phyloP scores from a whole-genome alignment of 2,329 filamentous ascomycete genomes.

The Epichloe coenophiala region DNA sequence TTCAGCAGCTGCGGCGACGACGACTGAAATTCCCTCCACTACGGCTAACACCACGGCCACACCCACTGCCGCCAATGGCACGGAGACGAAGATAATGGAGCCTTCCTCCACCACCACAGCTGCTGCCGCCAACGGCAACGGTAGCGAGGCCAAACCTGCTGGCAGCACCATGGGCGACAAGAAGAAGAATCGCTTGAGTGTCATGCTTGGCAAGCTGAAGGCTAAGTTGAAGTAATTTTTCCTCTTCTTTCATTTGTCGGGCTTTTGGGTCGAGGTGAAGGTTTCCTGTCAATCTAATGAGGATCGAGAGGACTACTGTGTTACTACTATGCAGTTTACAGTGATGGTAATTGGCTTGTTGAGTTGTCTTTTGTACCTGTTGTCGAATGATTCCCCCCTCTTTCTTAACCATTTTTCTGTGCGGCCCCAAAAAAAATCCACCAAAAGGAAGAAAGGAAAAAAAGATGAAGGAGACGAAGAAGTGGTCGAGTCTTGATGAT shows the following conservation, averaged over 20 bases:
- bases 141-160: slow-evolving; percentile 9
- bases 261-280: slow-evolving; percentile 9
- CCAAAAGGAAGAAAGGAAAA: background rate
- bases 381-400: slow-evolving; percentile 25
- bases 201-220: slow-evolving; percentile 46
- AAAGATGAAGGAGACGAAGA: background rate
- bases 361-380: slow-evolving; percentile 19
- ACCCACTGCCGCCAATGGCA: slow-evolving; percentile 10
- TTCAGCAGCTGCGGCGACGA: background rate
- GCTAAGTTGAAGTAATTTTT: slow-evolving; percentile 24
- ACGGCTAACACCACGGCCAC: slow-evolving; percentile 8
- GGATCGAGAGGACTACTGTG: slow-evolving; percentile 4
- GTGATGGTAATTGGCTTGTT: slow-evolving; percentile 19
- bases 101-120: background rate
- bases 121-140: slow-evolving; percentile 1
- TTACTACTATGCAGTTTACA: slow-evolving; percentile 10
- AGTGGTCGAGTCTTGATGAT: background rate
- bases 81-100: slow-evolving; percentile 11
- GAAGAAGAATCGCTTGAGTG: slow-evolving; percentile 52
- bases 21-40: slow-evolving; percentile 5
- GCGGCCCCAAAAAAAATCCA: background rate
- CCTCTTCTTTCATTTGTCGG: background rate
- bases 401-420: slow-evolving; percentile 9
- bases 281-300: slow-evolving; percentile 1
- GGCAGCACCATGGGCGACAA: slow-evolving; percentile 38